A percentile compares a stretch with the other conserved stretches of the same genome.
phyloP scores from a whole-genome alignment of 306 rosid genomes.

The Urtica urens region DNA sequence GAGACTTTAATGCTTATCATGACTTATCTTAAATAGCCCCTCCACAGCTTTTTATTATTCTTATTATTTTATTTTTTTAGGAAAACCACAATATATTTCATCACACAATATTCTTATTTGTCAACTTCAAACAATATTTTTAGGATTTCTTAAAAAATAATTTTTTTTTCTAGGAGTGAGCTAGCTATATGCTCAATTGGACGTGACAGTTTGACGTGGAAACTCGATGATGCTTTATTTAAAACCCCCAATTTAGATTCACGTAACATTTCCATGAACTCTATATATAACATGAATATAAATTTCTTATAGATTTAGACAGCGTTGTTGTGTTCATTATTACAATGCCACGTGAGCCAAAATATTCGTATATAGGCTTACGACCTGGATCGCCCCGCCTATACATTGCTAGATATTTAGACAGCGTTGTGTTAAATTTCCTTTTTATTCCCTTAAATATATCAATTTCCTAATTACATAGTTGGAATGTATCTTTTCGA shows the following conservation, averaged over 20 bases:
- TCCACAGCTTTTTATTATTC: slow-evolving; percentile 3
- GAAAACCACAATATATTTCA: neutral
- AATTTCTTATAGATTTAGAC: neutral
- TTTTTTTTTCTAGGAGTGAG: neutral
- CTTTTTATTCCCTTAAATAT: no score
- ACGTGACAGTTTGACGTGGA: slow-evolving; percentile 23
- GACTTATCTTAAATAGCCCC: slow-evolving; percentile 7
- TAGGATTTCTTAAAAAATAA: no score
- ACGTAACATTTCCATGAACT: no score
- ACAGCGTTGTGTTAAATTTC: no score
- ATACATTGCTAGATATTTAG: no score
- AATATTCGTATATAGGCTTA: no score
- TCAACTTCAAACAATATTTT: slow-evolving; percentile 37
- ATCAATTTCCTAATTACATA: no score
- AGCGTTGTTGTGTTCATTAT: neutral
- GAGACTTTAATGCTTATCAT: neutral
- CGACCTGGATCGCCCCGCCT: no score
- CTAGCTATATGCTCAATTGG: slow-evolving; percentile 4
- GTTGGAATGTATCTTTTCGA: no score
- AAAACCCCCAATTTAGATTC: neutral
- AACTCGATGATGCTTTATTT: slow-evolving; percentile 9
- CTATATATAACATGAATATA: no score
- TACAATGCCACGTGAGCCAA: no score
- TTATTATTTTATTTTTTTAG: no score
- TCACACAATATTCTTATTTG: neutral